Conservation (phyloP, 1,284 basidiomycete species). For the Amylostereum areolatum region DNA sequence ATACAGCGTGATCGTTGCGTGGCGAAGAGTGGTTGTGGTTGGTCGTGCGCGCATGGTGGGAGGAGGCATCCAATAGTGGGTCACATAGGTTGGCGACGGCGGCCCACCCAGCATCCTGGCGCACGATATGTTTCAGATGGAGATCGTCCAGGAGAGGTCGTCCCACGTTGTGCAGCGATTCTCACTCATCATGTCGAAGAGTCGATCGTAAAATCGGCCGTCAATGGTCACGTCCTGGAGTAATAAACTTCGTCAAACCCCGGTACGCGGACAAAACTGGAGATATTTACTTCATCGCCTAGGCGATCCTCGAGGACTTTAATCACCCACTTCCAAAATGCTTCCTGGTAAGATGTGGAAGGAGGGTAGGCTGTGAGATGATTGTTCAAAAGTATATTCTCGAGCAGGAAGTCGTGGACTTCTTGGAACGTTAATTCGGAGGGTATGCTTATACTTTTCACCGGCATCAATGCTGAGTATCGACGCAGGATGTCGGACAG, state of each 20-base stretch:
- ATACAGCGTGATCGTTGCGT: constrained; percentile 47
- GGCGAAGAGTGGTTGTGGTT: constrained; percentile 15
- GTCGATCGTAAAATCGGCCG: constrained; percentile 54
- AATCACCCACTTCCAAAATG: constrained; percentile 71
- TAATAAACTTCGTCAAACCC: constrained; percentile 6
- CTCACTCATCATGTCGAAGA: constrained; percentile 38
- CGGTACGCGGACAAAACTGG: constrained; percentile 1
- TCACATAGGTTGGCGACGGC: constrained; percentile 48
- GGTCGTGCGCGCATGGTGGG: background rate
- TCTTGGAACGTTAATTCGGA: constrained; percentile 22
- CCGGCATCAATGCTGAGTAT: constrained; percentile 50
- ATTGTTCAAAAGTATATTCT: constrained; percentile 39
- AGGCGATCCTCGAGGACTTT: constrained; percentile 40
- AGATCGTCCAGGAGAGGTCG: constrained; percentile 26
- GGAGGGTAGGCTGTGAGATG: constrained; percentile 57
- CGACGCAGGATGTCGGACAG: constrained; percentile 41
- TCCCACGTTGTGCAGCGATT: background rate
- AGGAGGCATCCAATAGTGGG: constrained; percentile 51
- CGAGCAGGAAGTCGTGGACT: constrained; percentile 50
- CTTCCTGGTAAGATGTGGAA: constrained; percentile 49
- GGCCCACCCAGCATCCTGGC: constrained; percentile 6
- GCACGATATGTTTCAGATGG: background rate
- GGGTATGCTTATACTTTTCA: constrained; percentile 36
- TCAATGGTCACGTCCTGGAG: constrained; percentile 56
- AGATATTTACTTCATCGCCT: constrained; percentile 32